Evolutionary conservation across 2,329 filamentous ascomycete genomes (phyloP).

Genomic region (Fusarium sororula): DNA sequence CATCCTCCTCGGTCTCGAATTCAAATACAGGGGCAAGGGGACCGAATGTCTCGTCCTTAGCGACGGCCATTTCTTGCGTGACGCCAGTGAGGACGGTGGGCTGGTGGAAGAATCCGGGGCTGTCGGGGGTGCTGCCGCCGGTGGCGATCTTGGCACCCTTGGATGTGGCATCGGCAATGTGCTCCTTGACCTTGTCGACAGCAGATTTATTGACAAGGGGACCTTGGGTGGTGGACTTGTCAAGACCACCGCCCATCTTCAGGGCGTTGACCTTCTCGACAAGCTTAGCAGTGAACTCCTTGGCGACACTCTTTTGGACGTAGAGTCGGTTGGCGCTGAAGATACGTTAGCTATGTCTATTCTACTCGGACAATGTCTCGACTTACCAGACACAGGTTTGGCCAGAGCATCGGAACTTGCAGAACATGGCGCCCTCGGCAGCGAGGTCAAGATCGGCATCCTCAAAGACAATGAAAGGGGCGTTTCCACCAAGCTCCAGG

Average conservation of each 20-base stretch:
- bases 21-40: constrained; percentile 43
- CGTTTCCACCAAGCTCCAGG: constrained; percentile 77
- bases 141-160: constrained; percentile 67
- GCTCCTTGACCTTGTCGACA: constrained; percentile 67
- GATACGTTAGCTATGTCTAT: background rate
- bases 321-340: constrained; percentile 49
- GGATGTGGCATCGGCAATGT: constrained; percentile 68
- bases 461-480: constrained; percentile 70
- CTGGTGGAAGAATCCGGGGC: constrained; percentile 72
- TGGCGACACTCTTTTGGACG: constrained; percentile 46
- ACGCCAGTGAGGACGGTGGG: constrained; percentile 74
- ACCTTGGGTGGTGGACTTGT: constrained; percentile 42
- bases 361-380: accelerated
- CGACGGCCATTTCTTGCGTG: constrained; percentile 44
- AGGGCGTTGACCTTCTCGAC: constrained; percentile 43
- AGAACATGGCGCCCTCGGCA: constrained; percentile 62
- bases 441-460: constrained; percentile 72
- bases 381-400: constrained; percentile 69
- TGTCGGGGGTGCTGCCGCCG: constrained; percentile 71
- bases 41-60: constrained; percentile 47
- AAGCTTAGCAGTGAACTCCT: constrained; percentile 44
- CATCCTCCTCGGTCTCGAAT: constrained; percentile 52
- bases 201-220: constrained; percentile 72
- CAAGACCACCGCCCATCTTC: constrained; percentile 42
- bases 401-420: constrained; percentile 54